Percentiles rank a stretch among this genome's conserved stretches.
Evolutionary conservation across 139 green algal species (phyloP).

Genomic region (Tetratostichococcus sp.): DNA sequence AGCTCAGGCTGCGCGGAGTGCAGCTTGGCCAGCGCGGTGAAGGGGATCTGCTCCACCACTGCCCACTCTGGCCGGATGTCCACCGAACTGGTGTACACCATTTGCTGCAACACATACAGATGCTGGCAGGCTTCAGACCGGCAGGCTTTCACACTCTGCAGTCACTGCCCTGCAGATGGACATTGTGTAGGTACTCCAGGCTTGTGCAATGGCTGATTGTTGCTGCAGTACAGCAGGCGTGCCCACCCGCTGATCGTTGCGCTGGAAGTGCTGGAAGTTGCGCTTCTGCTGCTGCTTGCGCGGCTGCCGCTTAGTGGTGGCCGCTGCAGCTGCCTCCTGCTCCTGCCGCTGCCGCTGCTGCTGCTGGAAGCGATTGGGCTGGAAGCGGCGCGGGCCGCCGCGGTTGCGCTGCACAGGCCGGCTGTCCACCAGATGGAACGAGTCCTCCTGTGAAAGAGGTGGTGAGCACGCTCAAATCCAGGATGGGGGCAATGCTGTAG

Average conservation of each 20-base stretch:
- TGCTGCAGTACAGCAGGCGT: neutral
- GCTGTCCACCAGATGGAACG: constrained; percentile 96
- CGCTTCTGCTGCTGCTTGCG: constrained; percentile 36
- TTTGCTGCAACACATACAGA: no score
- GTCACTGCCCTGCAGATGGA: no score
- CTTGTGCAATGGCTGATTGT: no score
- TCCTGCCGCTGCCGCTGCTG: constrained; percentile 23
- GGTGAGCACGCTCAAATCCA: neutral
- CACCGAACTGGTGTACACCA: constrained; percentile 72
- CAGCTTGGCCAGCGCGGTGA: constrained; percentile 81
- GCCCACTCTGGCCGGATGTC: constrained; percentile 93
- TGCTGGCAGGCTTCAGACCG: no score
- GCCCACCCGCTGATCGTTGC: constrained; percentile 27
- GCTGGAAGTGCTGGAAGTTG: constrained; percentile 31
- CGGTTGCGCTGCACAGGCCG: constrained; percentile 47
- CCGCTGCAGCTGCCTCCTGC: constrained; percentile 4
- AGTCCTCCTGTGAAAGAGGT: constrained; percentile 70
- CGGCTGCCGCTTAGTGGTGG: constrained; percentile 1
- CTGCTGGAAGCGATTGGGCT: constrained; percentile 51
- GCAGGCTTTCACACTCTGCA: no score
- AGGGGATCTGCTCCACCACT: constrained; percentile 89
- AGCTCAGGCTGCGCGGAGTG: constrained; percentile 39
- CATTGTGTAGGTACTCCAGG: no score
- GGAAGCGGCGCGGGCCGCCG: constrained; percentile 49
- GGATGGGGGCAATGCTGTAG: no score